phyloP scores from a whole-genome alignment of 352 stramenopile genomes.

The Pythium guiyangense region DNA sequence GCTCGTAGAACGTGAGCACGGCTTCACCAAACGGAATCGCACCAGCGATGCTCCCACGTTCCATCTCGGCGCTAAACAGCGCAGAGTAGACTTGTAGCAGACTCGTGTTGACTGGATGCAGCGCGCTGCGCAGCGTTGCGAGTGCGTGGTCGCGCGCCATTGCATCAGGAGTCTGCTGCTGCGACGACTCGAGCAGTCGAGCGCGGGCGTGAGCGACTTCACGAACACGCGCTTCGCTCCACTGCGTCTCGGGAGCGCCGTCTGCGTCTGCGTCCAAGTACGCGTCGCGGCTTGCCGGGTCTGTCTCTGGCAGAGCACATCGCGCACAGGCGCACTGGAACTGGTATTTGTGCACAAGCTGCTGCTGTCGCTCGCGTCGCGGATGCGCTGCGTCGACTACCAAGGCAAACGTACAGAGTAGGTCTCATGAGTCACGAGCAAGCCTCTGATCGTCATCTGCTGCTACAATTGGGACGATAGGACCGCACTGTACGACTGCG shows the following conservation, averaged over 20 bases:
- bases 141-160: constrained; percentile 22
- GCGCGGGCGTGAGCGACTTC: constrained; percentile 16
- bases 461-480: too few relatives aligned
- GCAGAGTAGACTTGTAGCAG: constrained; percentile 39
- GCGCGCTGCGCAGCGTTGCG: constrained; percentile 16
- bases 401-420: constrained; percentile 3
- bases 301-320: constrained; percentile 26
- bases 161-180: constrained; percentile 8
- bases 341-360: constrained; percentile 49
- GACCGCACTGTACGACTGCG: constrained; percentile 54
- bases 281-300: constrained; percentile 26
- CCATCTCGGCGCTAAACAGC: constrained; percentile 55
- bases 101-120: constrained; percentile 44
- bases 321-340: constrained; percentile 55
- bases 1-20: constrained; percentile 58
- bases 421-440: background rate
- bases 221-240: constrained; percentile 23
- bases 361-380: constrained; percentile 33
- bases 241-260: constrained; percentile 30
- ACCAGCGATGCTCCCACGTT: constrained; percentile 21
- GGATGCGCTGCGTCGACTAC: constrained; percentile 60
- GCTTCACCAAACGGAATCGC: constrained; percentile 33
- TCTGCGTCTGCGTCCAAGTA: constrained; percentile 48
- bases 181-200: background rate
- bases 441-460: too few relatives aligned